phyloP scores from a whole-genome alignment of 768 basidiomycete species.

The Tulasnella sp. region DNA sequence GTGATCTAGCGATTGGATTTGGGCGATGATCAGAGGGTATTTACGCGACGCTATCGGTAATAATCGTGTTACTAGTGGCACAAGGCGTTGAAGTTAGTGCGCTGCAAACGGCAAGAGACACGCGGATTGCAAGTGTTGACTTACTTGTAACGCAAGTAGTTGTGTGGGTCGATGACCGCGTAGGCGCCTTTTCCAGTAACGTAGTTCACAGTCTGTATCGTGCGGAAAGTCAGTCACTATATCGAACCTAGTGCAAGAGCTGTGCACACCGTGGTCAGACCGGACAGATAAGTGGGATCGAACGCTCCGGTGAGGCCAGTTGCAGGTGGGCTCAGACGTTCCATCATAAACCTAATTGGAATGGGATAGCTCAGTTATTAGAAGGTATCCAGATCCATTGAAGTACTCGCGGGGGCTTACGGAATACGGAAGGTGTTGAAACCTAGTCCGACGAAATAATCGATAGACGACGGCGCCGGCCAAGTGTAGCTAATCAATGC shows the following conservation, averaged over 20 bases:
- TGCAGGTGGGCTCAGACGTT: slow-evolving; percentile 44
- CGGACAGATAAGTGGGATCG: slow-evolving; percentile 42
- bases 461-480: slow-evolving; percentile 34
- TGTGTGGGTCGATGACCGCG: slow-evolving; percentile 48
- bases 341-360: slow-evolving; percentile 51
- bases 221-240: slow-evolving; percentile 40
- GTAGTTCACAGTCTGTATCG: slow-evolving; percentile 38
- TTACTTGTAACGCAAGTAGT: slow-evolving; percentile 48
- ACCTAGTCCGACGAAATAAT: slow-evolving; percentile 24
- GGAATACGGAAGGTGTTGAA: not conserved
- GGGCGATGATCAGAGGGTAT: not conserved
- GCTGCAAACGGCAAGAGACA: too few relatives aligned
- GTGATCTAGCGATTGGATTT: not conserved
- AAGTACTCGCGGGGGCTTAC: not conserved
- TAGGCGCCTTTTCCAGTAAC: slow-evolving; percentile 51
- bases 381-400: slow-evolving; percentile 39
- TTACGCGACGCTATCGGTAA: slow-evolving; percentile 37
- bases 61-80: slow-evolving; percentile 28
- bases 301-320: slow-evolving; percentile 46
- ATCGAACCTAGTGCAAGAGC: too few relatives aligned
- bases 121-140: too few relatives aligned
- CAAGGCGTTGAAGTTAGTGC: too few relatives aligned
- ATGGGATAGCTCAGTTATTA: slow-evolving; percentile 52
- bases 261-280: slow-evolving; percentile 30
- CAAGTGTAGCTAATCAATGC: slow-evolving; percentile 33